Percentiles rank a stretch among this genome's conserved stretches.
These are phyloP conservation scores for Chlorella sp. DNA, from an alignment of 139 green algal species.

Conservation along the genomic window DNA sequence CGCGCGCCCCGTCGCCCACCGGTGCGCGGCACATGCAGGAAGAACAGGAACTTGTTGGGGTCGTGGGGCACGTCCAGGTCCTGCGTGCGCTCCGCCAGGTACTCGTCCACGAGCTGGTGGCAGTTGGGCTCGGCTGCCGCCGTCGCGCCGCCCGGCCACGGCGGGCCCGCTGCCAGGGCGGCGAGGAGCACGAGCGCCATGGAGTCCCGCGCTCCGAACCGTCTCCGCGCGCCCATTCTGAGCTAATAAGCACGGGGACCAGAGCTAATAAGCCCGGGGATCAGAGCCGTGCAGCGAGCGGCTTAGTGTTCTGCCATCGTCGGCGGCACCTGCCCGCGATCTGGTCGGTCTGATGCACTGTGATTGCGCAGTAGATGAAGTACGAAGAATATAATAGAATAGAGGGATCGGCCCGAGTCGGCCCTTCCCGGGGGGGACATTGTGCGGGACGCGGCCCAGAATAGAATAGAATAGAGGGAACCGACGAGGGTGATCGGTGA, in stretches of 20 bases:
- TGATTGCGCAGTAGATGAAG: no score
- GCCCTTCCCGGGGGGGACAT: no score
- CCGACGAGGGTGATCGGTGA: no score
- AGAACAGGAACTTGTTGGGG: constrained; percentile 70
- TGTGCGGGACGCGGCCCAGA: no score
- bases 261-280: neutral
- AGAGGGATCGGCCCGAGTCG: no score
- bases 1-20: constrained; percentile 21
- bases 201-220: neutral
- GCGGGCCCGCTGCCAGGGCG: neutral
- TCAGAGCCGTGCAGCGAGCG: neutral
- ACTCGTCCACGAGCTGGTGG: constrained; percentile 31
- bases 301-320: no score
- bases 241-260: neutral
- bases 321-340: no score
- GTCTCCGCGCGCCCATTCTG: neutral
- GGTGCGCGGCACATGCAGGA: constrained; percentile 93
- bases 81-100: constrained; percentile 46
- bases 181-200: neutral
- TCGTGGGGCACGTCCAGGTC: constrained; percentile 45
- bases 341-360: no score
- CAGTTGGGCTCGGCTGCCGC: neutral
- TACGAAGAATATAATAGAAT: no score
- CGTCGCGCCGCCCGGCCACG: neutral
- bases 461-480: no score